Percentiles rank a stretch among this genome's conserved stretches.
phyloP scores from a whole-genome alignment of 257 asterid species.

The Cordia subcordata region DNA sequence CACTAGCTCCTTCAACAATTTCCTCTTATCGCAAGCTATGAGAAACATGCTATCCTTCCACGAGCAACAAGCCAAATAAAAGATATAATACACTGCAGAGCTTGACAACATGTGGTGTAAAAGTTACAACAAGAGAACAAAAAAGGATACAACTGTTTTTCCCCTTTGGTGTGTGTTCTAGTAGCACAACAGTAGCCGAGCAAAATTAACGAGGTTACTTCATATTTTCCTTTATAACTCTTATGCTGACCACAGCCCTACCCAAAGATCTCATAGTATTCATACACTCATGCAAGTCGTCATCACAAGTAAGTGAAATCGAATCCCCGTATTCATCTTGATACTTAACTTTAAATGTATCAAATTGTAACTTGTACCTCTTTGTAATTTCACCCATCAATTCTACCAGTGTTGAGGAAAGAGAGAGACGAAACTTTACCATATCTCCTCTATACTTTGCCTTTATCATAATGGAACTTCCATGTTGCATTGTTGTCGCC shows the following conservation, averaged over 20 bases:
- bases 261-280: conserved; percentile 7
- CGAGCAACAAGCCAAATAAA: too few species aligned
- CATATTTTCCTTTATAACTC: neutral
- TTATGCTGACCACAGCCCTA: neutral
- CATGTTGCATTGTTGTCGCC: neutral
- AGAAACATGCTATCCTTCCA: too few species aligned
- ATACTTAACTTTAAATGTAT: conserved; percentile 2
- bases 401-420: conserved; percentile 3
- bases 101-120: too few species aligned
- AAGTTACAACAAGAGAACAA: too few species aligned
- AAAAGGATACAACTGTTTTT: too few species aligned
- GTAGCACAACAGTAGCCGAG: too few species aligned
- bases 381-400: conserved; percentile 8
- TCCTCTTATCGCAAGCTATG: too few species aligned
- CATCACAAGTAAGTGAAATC: conserved; percentile 13
- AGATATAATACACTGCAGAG: too few species aligned
- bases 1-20: too few species aligned
- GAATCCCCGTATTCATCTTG: conserved; percentile 10
- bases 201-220: too few species aligned
- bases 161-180: too few species aligned
- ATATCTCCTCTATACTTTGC: conserved; percentile 8
- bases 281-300: conserved; percentile 6
- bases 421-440: conserved; percentile 6
- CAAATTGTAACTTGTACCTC: conserved; percentile 3
- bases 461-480: neutral